phyloP scores from a whole-genome alignment of 768 basidiomycete genomes.

The Infundibulicybe gibba region DNA sequence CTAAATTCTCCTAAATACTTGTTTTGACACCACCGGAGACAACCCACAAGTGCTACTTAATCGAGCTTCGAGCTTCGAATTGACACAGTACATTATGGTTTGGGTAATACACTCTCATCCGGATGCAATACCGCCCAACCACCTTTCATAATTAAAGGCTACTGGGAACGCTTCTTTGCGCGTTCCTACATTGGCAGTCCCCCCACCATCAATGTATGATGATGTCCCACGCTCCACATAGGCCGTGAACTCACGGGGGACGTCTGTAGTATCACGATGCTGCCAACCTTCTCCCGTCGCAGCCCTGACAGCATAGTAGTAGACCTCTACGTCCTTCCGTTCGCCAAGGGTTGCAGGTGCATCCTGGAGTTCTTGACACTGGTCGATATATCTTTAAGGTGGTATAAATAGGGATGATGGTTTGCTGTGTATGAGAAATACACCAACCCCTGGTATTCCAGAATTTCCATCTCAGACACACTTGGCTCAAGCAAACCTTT shows the following conservation, averaged over 20 bases:
- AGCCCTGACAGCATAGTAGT: conserved; percentile 48
- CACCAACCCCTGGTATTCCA: conserved; percentile 69
- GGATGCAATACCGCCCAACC: conserved; percentile 15
- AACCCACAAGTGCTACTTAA: no score
- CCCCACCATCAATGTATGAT: conserved; percentile 28
- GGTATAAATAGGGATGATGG: conserved; percentile 2
- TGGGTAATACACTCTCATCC: no score
- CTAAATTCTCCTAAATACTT: no score
- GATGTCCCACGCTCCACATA: conserved; percentile 41
- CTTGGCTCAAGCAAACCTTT: conserved; percentile 54
- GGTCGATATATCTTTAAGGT: conserved; percentile 62
- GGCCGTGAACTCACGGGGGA: conserved; percentile 37
- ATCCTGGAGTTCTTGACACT: conserved; percentile 63
- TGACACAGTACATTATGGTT: no score
- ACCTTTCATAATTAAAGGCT: conserved; percentile 45
- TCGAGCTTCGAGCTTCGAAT: no score
- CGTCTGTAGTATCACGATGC: conserved; percentile 20
- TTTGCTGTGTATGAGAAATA: not conserved
- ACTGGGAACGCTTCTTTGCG: conserved; percentile 29
- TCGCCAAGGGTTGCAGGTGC: conserved; percentile 52
- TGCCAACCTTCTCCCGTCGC: conserved; percentile 37
- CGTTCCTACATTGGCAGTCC: not conserved
- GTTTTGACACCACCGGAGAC: no score
- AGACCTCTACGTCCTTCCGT: conserved; percentile 54
- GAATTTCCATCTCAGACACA: conserved; percentile 60